Percentiles rank a stretch among this genome's conserved stretches.
Evolutionary conservation across 306 rosid species (phyloP).

Genomic region (Fragaria iinumae): DNA sequence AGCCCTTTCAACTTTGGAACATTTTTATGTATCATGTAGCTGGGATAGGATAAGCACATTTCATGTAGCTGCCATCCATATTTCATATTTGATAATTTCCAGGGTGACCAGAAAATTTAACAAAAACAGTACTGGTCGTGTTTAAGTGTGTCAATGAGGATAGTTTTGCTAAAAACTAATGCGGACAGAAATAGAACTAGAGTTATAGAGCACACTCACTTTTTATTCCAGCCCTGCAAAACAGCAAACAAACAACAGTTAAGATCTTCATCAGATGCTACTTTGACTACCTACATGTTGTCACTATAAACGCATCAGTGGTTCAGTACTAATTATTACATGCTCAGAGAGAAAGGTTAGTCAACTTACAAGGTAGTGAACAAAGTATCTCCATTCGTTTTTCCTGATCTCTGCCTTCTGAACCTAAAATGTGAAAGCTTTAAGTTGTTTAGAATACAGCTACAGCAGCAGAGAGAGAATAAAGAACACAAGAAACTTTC

Average conservation of each 20-base stretch:
- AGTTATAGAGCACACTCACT: slow-evolving; percentile 54
- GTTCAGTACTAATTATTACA: background rate
- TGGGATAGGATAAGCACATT: too few relatives aligned
- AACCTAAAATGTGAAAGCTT: slow-evolving; percentile 50
- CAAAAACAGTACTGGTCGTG: background rate
- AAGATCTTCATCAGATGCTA: slow-evolving; percentile 8
- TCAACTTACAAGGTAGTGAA: slow-evolving; percentile 92
- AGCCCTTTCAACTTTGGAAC: background rate
- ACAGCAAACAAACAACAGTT: slow-evolving; percentile 26
- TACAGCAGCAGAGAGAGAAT: background rate
- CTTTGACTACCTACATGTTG: slow-evolving; percentile 1
- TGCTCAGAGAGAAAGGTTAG: background rate
- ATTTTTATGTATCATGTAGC: background rate
- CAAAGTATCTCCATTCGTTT: slow-evolving; percentile 88
- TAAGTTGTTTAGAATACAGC: slow-evolving; percentile 3
- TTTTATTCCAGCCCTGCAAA: slow-evolving; percentile 99
- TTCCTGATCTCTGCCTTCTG: slow-evolving; percentile 82
- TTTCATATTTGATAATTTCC: background rate
- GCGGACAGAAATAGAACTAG: slow-evolving; percentile 13
- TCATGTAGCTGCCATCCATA: background rate
- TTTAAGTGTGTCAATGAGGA: background rate
- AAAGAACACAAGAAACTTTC: background rate
- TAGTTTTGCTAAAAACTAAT: slow-evolving; percentile 20
- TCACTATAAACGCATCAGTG: background rate
- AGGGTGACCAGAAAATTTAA: background rate